Base-by-base conservation (phyloP, 352 stramenopile genomes). In the Globisporangium rhizosaccharum region DNA sequence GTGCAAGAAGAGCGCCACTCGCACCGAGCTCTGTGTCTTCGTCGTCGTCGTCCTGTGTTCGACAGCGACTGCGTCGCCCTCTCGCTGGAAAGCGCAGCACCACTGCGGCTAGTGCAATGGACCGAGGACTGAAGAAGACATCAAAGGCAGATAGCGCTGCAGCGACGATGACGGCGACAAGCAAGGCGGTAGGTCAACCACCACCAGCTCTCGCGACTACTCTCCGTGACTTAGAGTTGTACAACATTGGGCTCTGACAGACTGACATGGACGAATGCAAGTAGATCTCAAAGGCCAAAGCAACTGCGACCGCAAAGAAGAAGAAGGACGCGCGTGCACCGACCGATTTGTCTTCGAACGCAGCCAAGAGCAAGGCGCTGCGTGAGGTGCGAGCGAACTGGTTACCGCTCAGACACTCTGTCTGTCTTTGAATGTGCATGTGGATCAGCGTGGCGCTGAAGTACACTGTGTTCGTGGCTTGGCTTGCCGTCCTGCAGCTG, bases 361-460 rank as follows among this genome's bases (percentile, higher is more conserved):
- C 42, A 20, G 37, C 57, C 17, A 63, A 63, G n/a, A 65, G 48
- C 53, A 65, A 61, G 30, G 53, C 39, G 17, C 20, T 65, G 53
- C 51, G 54, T 11, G 59, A 65, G 53, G 59, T 65, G 53, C 44
- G 44, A 46, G 10, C 12, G 18, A 18, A 23, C 18, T 10, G 2
- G 2, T 49, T 23, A 23, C 23, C 23, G 23, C 23, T 23, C 33
- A 39, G 7, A 6, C 28, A 7, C 2, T 33, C 28, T 33, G 28
- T 33, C 33, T 39, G 33, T 12, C 33, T 12, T 12, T 39, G 33
- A 23, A 23, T 39, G 28, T 14, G 11, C 5, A 12, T 2, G 12
- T 2, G 15, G 2, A 15, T 20, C 26, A 17, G 10, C 23, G 25
- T 37, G 5, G 11, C 15, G 12, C 1, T n/a, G 3, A 28, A 10